A percentile compares a stretch with the other conserved stretches of the same genome.
Conservation (phyloP, 257 asterid species). For the Capsicum baccatum region DNA sequence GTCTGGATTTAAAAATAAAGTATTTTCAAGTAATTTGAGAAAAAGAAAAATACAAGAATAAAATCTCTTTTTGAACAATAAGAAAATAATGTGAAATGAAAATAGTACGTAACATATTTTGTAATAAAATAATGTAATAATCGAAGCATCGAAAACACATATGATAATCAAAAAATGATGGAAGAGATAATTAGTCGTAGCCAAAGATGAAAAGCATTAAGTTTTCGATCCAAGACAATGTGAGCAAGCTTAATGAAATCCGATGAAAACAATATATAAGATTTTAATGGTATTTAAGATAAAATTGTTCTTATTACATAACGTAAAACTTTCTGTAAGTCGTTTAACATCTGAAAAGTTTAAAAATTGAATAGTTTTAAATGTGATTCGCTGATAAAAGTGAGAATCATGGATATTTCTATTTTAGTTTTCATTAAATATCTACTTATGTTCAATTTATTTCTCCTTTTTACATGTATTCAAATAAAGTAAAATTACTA, state of each 20-base stretch:
- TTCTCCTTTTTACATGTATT: background rate
- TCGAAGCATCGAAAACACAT: background rate
- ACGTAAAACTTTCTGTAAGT: no score
- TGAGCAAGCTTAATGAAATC: no score
- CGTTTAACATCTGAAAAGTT: background rate
- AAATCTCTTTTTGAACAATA: no score
- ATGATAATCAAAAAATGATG: background rate
- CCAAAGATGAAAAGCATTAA: background rate
- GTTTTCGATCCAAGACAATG: no score
- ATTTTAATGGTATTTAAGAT: background rate
- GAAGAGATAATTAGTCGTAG: background rate
- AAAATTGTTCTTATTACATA: background rate
- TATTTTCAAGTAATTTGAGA: no score
- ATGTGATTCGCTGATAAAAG: no score
- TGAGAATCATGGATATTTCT: background rate
- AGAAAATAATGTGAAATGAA: background rate
- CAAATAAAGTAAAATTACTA: background rate
- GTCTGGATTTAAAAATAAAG: no score
- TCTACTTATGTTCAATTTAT: background rate
- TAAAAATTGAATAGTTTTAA: no score
- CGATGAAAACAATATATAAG: no score
- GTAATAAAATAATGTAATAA: background rate
- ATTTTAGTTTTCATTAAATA: background rate
- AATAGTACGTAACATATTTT: background rate
- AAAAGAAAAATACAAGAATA: no score